phyloP scores from a whole-genome alignment of 108 stramenopile species.

The Cyclotella sp. region DNA sequence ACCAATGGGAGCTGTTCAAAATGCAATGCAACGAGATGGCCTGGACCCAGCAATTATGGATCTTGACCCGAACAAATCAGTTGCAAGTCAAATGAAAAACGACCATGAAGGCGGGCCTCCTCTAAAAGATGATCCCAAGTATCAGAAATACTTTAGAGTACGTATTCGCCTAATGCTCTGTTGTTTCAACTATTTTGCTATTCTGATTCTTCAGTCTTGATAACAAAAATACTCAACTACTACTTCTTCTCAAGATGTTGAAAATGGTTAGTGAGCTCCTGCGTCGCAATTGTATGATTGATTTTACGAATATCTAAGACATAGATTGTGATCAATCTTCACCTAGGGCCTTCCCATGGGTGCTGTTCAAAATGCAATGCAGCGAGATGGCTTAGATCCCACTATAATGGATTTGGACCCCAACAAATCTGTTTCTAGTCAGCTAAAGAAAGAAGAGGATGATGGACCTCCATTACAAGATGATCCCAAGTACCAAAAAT shows the following conservation, averaged over 20 bases:
- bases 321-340: neutral
- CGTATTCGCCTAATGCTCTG: too few relatives aligned
- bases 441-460: constrained; percentile 11
- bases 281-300: neutral
- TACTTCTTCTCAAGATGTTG: constrained; percentile 56
- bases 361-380: constrained; percentile 49
- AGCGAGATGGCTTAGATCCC: constrained; percentile 46
- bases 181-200: too few relatives aligned
- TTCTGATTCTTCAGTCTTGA: too few relatives aligned
- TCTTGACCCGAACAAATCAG: constrained; percentile 28
- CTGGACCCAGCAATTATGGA: constrained; percentile 49
- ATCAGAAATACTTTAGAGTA: constrained; percentile 61
- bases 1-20: constrained; percentile 31
- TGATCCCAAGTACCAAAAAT: constrained; percentile 66
- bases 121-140: constrained; percentile 50
- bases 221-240: too few relatives aligned
- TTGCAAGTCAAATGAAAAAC: constrained; percentile 9
- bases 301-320: neutral
- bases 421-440: constrained; percentile 29
- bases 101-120: constrained; percentile 5
- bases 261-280: constrained; percentile 43
- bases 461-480: constrained; percentile 31
- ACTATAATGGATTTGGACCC: constrained; percentile 45
- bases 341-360: constrained; percentile 26
- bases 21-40: constrained; percentile 48